Evolutionary conservation across 768 basidiomycete genomes (phyloP), one percentile per base, ranked within the genome.

Genomic region (Rhizopogon salebrosus): DNA sequence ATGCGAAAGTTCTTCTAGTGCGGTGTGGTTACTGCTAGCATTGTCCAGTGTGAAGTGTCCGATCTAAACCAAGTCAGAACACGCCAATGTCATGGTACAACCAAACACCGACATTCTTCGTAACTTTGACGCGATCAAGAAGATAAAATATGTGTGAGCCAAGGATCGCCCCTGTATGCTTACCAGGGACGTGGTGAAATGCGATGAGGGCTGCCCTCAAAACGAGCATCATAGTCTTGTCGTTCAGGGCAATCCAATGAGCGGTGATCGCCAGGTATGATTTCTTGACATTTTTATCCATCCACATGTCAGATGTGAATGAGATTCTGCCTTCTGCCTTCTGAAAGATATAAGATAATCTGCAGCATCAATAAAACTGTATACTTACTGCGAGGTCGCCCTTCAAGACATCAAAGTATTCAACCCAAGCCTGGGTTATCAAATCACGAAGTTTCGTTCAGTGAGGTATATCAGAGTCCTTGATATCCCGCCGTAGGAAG

Each of bases 241-340:
- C 26, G 11, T 18, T 22, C 11, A 48, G 39, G 4, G 38, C 20
- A 13, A 57, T 57, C 35, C 52, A 75, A 59, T 74, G 70, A 1
- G 60, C 64, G 0, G 70, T 71, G 1, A 75, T 51, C 0, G 65
- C 71, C 49, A 74, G 59, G 48, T 58, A 70, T n/a, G 64, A 14
- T 1, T 26, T 9, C n/a, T n/a, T n/a, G 16, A 67, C 62, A 31
- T 61, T 57, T 0, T 51, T 48, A 26, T 66, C 56, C n/a, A 52
- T 61, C 73, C 73, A 75, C 2, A 73, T 55, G 41, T 75, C 71
- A 14, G 56, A 56, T 2, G 70, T 75, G 20, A 65, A 65, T 0
- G 65, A 52, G 4, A 52, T 48, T n/a, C 48, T 42, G 9, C 52
- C 52, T 5, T 18, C 20, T 23, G 22, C 52, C 13, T 14, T 10